Base-by-base conservation (phyloP, 441 rosid species). In the Adansonia gregorii region DNA sequence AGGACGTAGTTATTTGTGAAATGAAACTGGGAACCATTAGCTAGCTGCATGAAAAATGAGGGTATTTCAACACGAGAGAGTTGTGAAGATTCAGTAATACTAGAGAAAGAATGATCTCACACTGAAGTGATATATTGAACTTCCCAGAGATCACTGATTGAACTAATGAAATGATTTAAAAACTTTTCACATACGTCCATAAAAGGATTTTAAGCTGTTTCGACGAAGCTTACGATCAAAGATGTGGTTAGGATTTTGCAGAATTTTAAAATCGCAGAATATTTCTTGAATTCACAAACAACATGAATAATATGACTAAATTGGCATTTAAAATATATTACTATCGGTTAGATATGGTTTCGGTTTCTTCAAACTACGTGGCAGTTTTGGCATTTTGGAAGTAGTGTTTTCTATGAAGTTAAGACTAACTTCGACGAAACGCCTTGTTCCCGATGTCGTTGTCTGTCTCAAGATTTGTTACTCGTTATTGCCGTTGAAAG, bases 401-500 rank as follows among this genome's bases (percentile, higher is more conserved):
- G 2, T 3, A 22, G 7, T 9, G 10, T 9, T 20, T 20, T 64
- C 20, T 64, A 8, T 6, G 10, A 3, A n/a, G 19, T 12, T 41
- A 17, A 15, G 11, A 24, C 6, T 24, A 24, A 24, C 27, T 24
- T 24, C 27, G 27, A 24, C 27, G 1, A 24, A 24, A 24, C 27
- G 27, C 27, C 3, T 27, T 68, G 8, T 70, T 64, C 41, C 43
- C 14, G 12, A 22, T 54, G 68, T 19, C 17, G 11, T 71, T 35
- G 75, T 39, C 78, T 19, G 15, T 75, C 78, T 66, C 73, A 22
- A 70, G 61, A 11, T 15, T 31, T 58, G 48, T 60, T 73, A 58
- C 81, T 65, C 73, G 81, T 35, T 67, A 72, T 52, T 31, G 41
- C 48, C 74, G 63, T 77, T 84, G 74, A 80, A 79, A 83, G 86